phyloP scores from a whole-genome alignment of 352 stramenopile genomes.

The Phytophthora foliorum region DNA sequence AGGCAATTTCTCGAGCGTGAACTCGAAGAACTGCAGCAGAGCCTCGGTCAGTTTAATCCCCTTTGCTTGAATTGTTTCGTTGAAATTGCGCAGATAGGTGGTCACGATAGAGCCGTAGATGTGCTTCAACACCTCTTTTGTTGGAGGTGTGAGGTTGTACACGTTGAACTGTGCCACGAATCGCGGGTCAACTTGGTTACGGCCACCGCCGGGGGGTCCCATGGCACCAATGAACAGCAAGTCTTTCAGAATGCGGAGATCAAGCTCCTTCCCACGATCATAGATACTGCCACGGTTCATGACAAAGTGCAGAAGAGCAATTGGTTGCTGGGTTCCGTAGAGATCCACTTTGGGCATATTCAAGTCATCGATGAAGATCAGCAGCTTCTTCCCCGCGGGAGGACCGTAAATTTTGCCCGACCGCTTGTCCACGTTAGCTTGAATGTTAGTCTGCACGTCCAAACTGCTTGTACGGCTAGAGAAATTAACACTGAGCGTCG shows the following conservation, averaged over 20 bases:
- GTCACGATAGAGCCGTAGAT: constrained; percentile 96
- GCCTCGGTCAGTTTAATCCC: constrained; percentile 87
- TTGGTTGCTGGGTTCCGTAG: constrained; percentile 97
- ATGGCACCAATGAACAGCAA: constrained; percentile 96
- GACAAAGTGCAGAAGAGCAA: constrained; percentile 95
- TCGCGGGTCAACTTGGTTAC: constrained; percentile 95
- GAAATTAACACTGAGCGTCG: constrained; percentile 93
- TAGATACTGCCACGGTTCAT: constrained; percentile 94
- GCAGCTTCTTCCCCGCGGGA: constrained; percentile 93
- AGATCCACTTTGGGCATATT: constrained; percentile 98
- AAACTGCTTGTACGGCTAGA: constrained; percentile 94
- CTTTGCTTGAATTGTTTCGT: constrained; percentile 83
- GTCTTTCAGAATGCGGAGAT: constrained; percentile 94
- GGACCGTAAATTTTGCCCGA: constrained; percentile 96
- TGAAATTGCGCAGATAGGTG: constrained; percentile 91
- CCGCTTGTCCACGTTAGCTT: constrained; percentile 96
- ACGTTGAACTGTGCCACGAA: constrained; percentile 97
- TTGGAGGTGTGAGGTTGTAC: constrained; percentile 95
- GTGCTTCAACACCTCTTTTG: constrained; percentile 89
- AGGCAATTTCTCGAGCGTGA: constrained; percentile 92
- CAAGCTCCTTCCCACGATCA: constrained; percentile 95
- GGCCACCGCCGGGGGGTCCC: constrained; percentile 94
- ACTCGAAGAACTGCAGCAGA: constrained; percentile 92
- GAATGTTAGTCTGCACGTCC: constrained; percentile 95
- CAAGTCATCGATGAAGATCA: constrained; percentile 97